Evolutionary conservation across 352 stramenopile genomes (phyloP), one percentile per base, ranked within the genome.

Genomic region (Pythium scleroteichum): DNA sequence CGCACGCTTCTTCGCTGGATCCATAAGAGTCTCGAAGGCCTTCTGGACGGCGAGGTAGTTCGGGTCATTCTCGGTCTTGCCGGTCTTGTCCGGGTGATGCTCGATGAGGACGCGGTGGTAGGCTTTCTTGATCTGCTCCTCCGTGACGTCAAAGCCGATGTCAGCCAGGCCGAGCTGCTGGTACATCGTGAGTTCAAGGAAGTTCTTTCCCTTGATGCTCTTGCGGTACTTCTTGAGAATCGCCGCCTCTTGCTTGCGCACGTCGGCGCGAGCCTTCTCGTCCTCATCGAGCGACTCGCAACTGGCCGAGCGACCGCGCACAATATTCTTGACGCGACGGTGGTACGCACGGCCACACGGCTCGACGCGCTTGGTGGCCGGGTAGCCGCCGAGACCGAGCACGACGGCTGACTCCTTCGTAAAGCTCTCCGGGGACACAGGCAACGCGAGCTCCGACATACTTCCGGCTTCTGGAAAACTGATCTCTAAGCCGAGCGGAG

Each of bases 31-130:
- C 23, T 75, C 56, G 54, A 92, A 94, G 29, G 85, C 85, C 64
- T 90, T 93, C 61, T 94, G 83, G 29, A 93, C 87, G 1, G 87
- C 87, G 56, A 96, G 55, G 58, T 94, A 93, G 78, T 96, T 96
- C 2, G 87, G 85, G 65, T 94, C 82, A 66, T 96, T 94, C 72
- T 96, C 85, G 23, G 86, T 92, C 73, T 94, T 94, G 52, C 87
- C 76, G 35, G 87, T 96, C 71, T 94, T 93, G 71, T 93, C 82
- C 17, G 87, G 82, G 71, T 94, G 87, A 74, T 96, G 85, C 64
- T 94, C 85, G 33, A 94, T 94, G 12, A 96, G 67, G 46, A 94
- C 87, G 56, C 85, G 85, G 65, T 93, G 85, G 75, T 94, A 96
- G 20, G 83, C 85, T 69, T 94, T 93, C 73, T 94, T 94, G 67